Evolutionary conservation across 116 monocot species (phyloP).

Genomic region (Posidonia oceanica): DNA sequence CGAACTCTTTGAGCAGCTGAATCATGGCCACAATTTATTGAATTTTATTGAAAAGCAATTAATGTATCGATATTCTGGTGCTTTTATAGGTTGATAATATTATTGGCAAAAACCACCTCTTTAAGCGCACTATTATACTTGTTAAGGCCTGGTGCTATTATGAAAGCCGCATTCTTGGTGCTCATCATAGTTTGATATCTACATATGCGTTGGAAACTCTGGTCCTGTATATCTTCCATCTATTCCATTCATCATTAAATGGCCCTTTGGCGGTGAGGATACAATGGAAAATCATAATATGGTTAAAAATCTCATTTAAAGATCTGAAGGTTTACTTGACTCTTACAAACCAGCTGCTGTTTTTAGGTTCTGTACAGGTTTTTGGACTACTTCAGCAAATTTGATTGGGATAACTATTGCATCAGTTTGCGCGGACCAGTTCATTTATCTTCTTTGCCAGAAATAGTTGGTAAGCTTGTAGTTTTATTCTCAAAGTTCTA

Average conservation of each 20-base stretch:
- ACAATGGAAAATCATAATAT: neutral
- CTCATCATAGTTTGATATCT: constrained; percentile 78
- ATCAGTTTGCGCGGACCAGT: constrained; percentile 61
- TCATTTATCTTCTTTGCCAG: constrained; percentile 45
- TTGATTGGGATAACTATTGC: constrained; percentile 75
- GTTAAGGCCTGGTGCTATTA: constrained; percentile 97
- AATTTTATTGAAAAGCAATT: neutral
- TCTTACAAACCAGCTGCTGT: neutral
- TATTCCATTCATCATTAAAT: constrained; percentile 58
- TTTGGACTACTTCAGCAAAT: constrained; percentile 71
- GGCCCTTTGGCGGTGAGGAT: constrained; percentile 56
- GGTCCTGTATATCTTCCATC: constrained; percentile 67
- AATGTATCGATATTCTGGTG: neutral
- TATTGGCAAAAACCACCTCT: constrained; percentile 69
- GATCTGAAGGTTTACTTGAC: neutral
- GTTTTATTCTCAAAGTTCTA: neutral
- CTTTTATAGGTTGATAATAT: constrained; percentile 43
- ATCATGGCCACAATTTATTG: too few species aligned
- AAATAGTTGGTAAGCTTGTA: constrained; percentile 34
- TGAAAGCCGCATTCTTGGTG: constrained; percentile 89
- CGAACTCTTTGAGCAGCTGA: too few species aligned
- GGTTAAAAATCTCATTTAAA: neutral
- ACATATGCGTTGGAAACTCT: constrained; percentile 89
- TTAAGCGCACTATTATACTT: constrained; percentile 73
- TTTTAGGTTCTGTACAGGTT: constrained; percentile 73